phyloP scores from a whole-genome alignment of 495 filamentous ascomycete species.

The Podospora fimiseda region DNA sequence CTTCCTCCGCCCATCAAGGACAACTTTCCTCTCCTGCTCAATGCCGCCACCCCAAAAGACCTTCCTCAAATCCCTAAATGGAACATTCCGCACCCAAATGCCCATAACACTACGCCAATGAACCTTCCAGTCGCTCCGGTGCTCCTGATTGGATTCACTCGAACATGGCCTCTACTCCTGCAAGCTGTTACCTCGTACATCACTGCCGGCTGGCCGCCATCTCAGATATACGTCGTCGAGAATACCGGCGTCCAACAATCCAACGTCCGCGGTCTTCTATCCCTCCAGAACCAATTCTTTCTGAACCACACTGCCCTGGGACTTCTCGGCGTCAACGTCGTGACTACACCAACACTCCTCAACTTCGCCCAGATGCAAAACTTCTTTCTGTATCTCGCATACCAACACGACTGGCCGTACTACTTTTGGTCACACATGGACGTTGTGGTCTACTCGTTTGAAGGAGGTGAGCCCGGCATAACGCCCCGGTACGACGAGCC shows the following conservation, averaged over 20 bases:
- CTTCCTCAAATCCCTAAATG: slow-evolving; percentile 39
- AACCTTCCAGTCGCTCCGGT: slow-evolving; percentile 37
- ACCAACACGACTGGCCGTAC: slow-evolving; percentile 49
- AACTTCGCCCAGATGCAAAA: slow-evolving; percentile 60
- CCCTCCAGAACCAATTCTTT: slow-evolving; percentile 56
- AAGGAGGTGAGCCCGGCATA: slow-evolving; percentile 30
- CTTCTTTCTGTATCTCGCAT: slow-evolving; percentile 51
- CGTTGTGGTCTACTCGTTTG: slow-evolving; percentile 47
- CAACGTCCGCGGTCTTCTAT: slow-evolving; percentile 45
- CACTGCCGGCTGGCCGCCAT: slow-evolving; percentile 55
- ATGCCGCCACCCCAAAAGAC: slow-evolving; percentile 13
- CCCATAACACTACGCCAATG: slow-evolving; percentile 25
- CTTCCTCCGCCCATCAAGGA: slow-evolving; percentile 31
- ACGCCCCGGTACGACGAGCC: slow-evolving; percentile 30
- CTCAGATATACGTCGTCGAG: slow-evolving; percentile 56
- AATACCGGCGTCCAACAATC: slow-evolving; percentile 57
- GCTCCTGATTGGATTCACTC: slow-evolving; percentile 55
- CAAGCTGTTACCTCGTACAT: slow-evolving; percentile 55
- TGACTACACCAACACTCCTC: slow-evolving; percentile 52
- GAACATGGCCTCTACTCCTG: slow-evolving; percentile 52
- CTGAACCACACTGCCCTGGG: slow-evolving; percentile 49
- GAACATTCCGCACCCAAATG: slow-evolving; percentile 31
- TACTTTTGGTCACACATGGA: slow-evolving; percentile 60
- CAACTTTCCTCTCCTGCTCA: slow-evolving; percentile 32
- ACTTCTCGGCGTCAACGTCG: slow-evolving; percentile 49